Evolutionary conservation across 192 early-diverging fungal genomes (phyloP).

Genomic region (Geranomyces michiganensis): DNA sequence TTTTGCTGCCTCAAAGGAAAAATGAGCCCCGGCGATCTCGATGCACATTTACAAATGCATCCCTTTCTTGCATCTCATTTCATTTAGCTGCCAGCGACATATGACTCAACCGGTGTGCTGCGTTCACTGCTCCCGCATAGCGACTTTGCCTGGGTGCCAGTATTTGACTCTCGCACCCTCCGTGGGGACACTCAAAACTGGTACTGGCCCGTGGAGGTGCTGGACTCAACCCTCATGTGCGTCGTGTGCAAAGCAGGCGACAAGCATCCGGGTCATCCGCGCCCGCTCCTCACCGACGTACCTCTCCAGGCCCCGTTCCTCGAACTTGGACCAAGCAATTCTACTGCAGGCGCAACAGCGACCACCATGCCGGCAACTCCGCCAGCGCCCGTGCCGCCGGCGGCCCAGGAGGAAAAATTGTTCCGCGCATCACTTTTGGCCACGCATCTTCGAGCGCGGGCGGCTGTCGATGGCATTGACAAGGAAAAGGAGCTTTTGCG

Average conservation of each 20-base stretch:
- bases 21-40: too few relatives aligned
- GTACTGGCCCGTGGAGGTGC: slow-evolving; percentile 88
- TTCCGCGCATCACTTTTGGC: slow-evolving; percentile 58
- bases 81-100: slow-evolving; percentile 70
- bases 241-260: slow-evolving; percentile 67
- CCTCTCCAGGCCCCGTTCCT: slow-evolving; percentile 69
- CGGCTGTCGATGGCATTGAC: slow-evolving; percentile 36
- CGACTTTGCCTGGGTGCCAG: slow-evolving; percentile 77
- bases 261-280: slow-evolving; percentile 67
- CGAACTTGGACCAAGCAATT: slow-evolving; percentile 31
- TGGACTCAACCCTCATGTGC: slow-evolving; percentile 70
- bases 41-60: not conserved
- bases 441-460: slow-evolving; percentile 62
- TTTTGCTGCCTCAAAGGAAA: too few relatives aligned
- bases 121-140: slow-evolving; percentile 72
- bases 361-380: too few relatives aligned
- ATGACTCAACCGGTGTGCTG: slow-evolving; percentile 80
- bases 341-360: slow-evolving; percentile 16
- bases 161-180: slow-evolving; percentile 65
- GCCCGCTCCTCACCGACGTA: slow-evolving; percentile 69
- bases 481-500: slow-evolving; percentile 44
- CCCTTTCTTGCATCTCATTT: slow-evolving; percentile 1
- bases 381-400: too few relatives aligned
- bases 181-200: slow-evolving; percentile 52
- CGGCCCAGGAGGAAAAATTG: slow-evolving; percentile 12